Evolutionary conservation across 192 early-diverging fungal genomes (phyloP), one percentile per base, ranked within the genome.

Genomic region (Linnemannia hyalina): DNA sequence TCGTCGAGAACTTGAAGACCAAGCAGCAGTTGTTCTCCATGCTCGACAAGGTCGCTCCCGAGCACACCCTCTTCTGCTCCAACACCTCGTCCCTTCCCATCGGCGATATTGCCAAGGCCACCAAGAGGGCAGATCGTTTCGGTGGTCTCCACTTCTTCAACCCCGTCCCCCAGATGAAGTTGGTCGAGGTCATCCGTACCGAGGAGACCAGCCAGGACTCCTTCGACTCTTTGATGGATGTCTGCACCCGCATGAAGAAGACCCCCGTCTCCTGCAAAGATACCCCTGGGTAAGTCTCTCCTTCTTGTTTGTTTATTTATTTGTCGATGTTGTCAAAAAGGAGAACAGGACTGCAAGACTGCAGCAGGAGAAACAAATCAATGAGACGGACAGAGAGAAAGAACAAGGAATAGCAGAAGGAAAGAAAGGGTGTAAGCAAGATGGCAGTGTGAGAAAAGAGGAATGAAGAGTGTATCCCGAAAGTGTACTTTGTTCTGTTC

Each of bases 91-190:
- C 97, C 8, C 87, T 99, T 63, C 95, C 96, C 18, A 97, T 99
- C 44, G 86, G 80, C 40, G 92, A 94, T 73, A 98, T 99, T 84
- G 96, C 96, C 22, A 91, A 93, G 82, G 90, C 85, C 20, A 90
- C 94, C 52, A 74, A 83, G 74, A 89, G 94, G 4, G 77, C 81
- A 47, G 85, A 89, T 69, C 90, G 91, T 32, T 96, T 98, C 77
- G 94, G 95, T 32, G 98, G 98, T 44, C 89, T 98, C 76, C 98
- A 99, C 87, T 99, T 97, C 89, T 99, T 99, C 90, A 99, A 99
- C 92, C 98, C 98, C 6, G 98, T 99, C n/a, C 95, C 98, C 42
- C 95, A 97, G 88, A 99, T 99, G 98, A 97, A 98, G 90, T 90
- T 99, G 36, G 98, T 99, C 16, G 98, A 99, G 90, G 95, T 99